These are phyloP conservation scores for Datura wrightii DNA, from an alignment of 257 asterid genomes.

Conservation along the genomic window DNA sequence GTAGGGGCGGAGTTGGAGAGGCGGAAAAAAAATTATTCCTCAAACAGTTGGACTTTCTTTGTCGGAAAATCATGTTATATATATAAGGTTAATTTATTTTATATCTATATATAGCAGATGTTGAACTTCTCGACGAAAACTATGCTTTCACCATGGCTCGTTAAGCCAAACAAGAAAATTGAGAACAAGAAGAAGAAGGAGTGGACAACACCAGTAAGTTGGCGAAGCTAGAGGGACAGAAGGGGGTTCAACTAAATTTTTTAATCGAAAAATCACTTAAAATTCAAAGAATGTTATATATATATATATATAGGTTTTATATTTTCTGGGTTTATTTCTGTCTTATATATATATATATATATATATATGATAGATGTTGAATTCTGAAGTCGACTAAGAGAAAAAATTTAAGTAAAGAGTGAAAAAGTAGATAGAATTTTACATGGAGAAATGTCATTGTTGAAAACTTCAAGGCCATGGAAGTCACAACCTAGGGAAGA, in stretches of 20 bases:
- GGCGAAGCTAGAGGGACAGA: too few relatives aligned
- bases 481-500: conserved; percentile 53
- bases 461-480: conserved; percentile 69
- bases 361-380: too few relatives aligned
- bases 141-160: neutral
- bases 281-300: too few relatives aligned
- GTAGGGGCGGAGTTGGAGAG: neutral
- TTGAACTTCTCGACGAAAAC: neutral
- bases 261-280: too few relatives aligned
- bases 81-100: neutral
- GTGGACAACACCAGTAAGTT: too few relatives aligned
- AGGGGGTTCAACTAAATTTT: too few relatives aligned
- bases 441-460: conserved; percentile 61
- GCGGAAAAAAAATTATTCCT: neutral
- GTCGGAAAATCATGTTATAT: neutral
- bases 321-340: too few relatives aligned
- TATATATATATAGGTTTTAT: too few relatives aligned
- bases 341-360: too few relatives aligned
- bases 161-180: neutral
- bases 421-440: neutral
- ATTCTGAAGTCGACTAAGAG: too few relatives aligned
- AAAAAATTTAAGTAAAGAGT: too few relatives aligned
- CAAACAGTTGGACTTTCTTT: too few relatives aligned
- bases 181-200: neutral
- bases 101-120: neutral